A percentile compares a stretch with the other conserved stretches of the same genome.
Evolutionary conservation across 73 alveolate genomes (phyloP).

Genomic region (Durusdinium trenchii): DNA sequence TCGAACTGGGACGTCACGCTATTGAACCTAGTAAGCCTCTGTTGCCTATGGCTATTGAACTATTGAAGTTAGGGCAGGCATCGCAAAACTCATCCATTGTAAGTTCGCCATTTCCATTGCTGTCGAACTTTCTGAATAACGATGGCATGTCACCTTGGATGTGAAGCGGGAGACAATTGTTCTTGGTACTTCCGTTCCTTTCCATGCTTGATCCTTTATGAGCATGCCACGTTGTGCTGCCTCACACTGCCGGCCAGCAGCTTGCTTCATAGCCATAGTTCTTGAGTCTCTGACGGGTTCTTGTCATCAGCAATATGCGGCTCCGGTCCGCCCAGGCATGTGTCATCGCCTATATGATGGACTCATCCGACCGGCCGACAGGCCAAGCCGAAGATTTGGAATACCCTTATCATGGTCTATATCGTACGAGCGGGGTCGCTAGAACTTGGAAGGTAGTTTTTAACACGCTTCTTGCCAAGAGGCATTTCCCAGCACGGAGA

Average conservation of each 20-base stretch:
- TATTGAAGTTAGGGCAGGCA: too few species aligned
- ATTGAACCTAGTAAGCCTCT: too few species aligned
- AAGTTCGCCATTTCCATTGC: conserved; percentile 85
- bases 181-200: neutral
- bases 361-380: too few species aligned
- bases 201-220: neutral
- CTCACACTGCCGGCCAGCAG: neutral
- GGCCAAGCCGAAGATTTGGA: too few species aligned
- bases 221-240: neutral
- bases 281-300: conserved; percentile 69
- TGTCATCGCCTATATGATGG: conserved; percentile 87
- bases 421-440: too few species aligned
- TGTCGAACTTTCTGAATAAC: conserved; percentile 77
- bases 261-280: conserved; percentile 88
- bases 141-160: conserved; percentile 74
- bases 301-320: conserved; percentile 78
- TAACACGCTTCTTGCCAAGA: too few species aligned
- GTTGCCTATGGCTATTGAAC: too few species aligned
- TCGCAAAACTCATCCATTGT: conserved; percentile 85
- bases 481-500: conserved; percentile 61
- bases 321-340: conserved; percentile 94
- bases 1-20: too few species aligned
- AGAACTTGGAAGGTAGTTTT: too few species aligned
- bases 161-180: neutral
- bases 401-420: too few species aligned